These are phyloP conservation scores for Clonostachys chloroleuca DNA, from an alignment of 2,329 filamentous ascomycete genomes.

Conservation along the genomic window DNA sequence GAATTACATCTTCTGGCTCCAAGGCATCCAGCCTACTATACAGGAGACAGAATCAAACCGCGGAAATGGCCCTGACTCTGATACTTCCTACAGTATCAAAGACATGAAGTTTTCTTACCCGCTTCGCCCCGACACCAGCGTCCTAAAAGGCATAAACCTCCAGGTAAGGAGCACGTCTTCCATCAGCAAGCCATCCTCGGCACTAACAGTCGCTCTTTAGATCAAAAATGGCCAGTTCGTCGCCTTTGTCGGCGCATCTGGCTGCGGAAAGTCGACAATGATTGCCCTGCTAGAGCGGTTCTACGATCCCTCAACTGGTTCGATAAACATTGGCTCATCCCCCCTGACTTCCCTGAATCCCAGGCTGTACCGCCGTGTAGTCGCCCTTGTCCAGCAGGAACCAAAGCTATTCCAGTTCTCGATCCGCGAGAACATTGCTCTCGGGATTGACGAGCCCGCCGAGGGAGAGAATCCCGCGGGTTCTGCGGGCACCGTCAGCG, in stretches of 20 bases:
- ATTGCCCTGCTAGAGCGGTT: constrained; percentile 5
- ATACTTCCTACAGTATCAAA: constrained; percentile 70
- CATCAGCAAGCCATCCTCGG: constrained; percentile 13
- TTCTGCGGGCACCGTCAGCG: constrained; percentile 12
- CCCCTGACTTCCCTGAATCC: constrained; percentile 26
- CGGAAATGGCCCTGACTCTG: constrained; percentile 24
- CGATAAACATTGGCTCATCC: constrained; percentile 17
- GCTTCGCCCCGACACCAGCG: constrained; percentile 27
- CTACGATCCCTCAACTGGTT: constrained; percentile 15
- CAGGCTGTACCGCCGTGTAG: constrained; percentile 39
- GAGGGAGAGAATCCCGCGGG: constrained; percentile 5
- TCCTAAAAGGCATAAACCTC: constrained; percentile 37
- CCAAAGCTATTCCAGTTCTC: constrained; percentile 39
- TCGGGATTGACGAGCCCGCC: constrained; percentile 27
- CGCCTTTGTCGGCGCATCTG: constrained; percentile 88
- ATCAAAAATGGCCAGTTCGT: constrained; percentile 43
- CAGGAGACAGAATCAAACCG: constrained; percentile 33
- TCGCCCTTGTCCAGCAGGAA: constrained; percentile 43
- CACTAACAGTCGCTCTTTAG: constrained; percentile 12
- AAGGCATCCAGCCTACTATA: constrained; percentile 31
- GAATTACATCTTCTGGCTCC: constrained; percentile 46
- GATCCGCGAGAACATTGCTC: constrained; percentile 29
- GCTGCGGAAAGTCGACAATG: constrained; percentile 76
- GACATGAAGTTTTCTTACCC: constrained; percentile 63
- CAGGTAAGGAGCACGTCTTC: constrained; percentile 18